Conservation (phyloP, 2,329 filamentous ascomycete species). For the Colletotrichum musicola region DNA sequence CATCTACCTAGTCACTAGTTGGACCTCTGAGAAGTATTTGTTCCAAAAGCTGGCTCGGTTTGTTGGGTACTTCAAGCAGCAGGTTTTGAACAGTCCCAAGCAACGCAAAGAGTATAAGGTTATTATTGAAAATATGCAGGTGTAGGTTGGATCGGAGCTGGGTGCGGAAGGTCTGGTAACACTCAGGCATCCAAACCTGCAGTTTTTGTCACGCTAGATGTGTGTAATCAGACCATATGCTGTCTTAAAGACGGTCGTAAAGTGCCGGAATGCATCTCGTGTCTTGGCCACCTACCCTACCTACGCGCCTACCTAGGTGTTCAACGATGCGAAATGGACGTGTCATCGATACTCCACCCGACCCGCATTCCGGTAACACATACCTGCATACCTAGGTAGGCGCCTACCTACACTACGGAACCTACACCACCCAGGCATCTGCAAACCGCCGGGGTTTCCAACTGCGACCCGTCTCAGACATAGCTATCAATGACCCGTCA, state of each 20-base stretch:
- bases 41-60: slow-evolving; percentile 77
- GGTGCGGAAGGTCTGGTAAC: not conserved
- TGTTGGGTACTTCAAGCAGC: slow-evolving; percentile 72
- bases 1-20: slow-evolving; percentile 76
- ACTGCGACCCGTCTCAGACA: slow-evolving; percentile 5
- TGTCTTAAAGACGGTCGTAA: no score
- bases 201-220: no score
- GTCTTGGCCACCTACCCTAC: no score
- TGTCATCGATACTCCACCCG: slow-evolving; percentile 36
- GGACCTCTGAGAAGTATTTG: slow-evolving; percentile 77
- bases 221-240: no score
- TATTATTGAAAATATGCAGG: slow-evolving; percentile 76
- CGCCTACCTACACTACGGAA: no score
- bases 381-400: no score
- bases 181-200: no score
- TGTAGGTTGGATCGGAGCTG: not conserved
- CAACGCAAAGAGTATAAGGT: slow-evolving; percentile 90
- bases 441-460: slow-evolving; percentile 8
- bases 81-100: slow-evolving; percentile 74
- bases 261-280: no score
- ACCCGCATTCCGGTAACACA: slow-evolving; percentile 24
- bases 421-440: not conserved
- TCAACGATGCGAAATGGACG: slow-evolving; percentile 18
- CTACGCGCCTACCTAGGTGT: no score
- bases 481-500: no score